A percentile compares a stretch with the other conserved stretches of the same genome.
Conservation (phyloP, 345 rosid genomes). For the Eutrema heterophyllum region DNA sequence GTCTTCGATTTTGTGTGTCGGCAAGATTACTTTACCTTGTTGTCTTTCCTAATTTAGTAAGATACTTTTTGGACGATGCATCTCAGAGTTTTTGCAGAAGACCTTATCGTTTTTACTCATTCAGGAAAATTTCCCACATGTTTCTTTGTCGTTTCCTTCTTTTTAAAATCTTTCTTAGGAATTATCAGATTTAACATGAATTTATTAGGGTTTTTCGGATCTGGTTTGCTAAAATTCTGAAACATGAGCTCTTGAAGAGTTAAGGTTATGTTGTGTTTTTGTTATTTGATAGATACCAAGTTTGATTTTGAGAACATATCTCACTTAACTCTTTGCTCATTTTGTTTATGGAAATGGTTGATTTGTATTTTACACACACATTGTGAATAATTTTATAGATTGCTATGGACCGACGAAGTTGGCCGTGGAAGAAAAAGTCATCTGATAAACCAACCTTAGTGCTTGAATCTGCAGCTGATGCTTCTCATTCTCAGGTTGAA, state of each 20-base stretch:
- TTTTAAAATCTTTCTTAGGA: neutral
- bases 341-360: neutral
- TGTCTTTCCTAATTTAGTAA: constrained; percentile 25
- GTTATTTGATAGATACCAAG: neutral
- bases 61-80: constrained; percentile 21
- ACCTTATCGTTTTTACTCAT: constrained; percentile 15
- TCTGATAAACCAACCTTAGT: constrained; percentile 52
- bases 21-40: constrained; percentile 20
- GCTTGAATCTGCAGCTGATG: constrained; percentile 42
- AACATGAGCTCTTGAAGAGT: neutral
- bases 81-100: neutral
- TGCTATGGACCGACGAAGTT: constrained; percentile 75
- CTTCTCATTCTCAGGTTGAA: constrained; percentile 30
- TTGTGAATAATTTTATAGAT: constrained; percentile 18
- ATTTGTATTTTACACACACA: neutral
- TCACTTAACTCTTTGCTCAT: too few relatives aligned
- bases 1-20: constrained; percentile 26
- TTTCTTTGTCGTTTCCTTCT: neutral
- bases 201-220: constrained; percentile 12
- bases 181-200: neutral
- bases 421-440: constrained; percentile 95
- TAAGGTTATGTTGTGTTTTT: neutral
- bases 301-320: too few relatives aligned
- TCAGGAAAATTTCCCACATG: neutral
- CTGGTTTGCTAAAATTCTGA: neutral